Evolutionary conservation across 2,329 filamentous ascomycete species (phyloP).

Genomic region (Simplicillium sp.): DNA sequence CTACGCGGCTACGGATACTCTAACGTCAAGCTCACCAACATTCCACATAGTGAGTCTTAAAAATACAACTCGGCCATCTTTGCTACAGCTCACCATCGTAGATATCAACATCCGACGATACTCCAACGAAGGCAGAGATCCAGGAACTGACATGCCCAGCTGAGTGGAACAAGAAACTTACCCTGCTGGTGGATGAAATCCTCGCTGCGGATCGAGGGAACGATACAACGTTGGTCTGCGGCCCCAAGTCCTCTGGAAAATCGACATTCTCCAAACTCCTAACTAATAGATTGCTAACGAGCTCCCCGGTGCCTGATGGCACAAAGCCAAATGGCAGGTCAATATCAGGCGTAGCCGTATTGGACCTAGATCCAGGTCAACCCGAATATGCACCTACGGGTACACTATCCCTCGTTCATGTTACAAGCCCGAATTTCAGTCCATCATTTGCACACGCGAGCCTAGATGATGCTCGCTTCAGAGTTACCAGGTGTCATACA

Average conservation of each 20-base stretch:
- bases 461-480: conserved; percentile 19
- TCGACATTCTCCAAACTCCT: conserved; percentile 64
- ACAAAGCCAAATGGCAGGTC: conserved; percentile 10
- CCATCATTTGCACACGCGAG: conserved; percentile 56
- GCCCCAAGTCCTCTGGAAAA: conserved; percentile 65
- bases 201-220: conserved; percentile 21
- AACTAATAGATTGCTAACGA: conserved; percentile 55
- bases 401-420: conserved; percentile 55
- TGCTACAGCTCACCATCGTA: conserved; percentile 20
- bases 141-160: conserved; percentile 48
- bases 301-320: conserved; percentile 12
- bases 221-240: conserved; percentile 49
- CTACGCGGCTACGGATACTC: conserved; percentile 10
- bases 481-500: conserved; percentile 52
- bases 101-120: conserved; percentile 45
- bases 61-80: not conserved
- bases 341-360: conserved; percentile 35
- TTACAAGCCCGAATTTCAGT: conserved; percentile 52
- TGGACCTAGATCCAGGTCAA: conserved; percentile 71
- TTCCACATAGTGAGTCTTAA: conserved; percentile 40
- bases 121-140: conserved; percentile 36
- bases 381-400: conserved; percentile 66
- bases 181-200: conserved; percentile 25
- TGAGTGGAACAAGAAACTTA: conserved; percentile 53
- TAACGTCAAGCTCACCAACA: conserved; percentile 18